Evolutionary conservation across 1,284 basidiomycete genomes (phyloP), one percentile per base, ranked within the genome.

Genomic region (Termitomyces sp.): DNA sequence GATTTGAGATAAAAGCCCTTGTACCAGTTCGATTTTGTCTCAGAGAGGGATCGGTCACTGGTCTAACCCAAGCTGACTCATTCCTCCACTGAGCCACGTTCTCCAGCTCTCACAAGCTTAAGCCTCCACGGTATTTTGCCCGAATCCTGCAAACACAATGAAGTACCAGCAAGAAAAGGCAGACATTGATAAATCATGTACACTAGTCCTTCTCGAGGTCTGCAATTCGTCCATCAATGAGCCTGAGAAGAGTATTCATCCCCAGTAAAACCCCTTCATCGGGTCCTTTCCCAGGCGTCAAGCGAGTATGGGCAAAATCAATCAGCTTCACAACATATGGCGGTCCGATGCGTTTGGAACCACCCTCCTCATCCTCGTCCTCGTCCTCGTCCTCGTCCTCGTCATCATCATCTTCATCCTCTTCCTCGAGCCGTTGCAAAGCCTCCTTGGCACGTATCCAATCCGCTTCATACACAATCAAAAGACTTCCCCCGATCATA

Each of bases 251-350:
- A 0, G 85, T 92, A 46, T 81, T 73, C 52, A 96, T 53, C 0
- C 93, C 94, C 17, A 76, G 69, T 56, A 95, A 67, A 5, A 94
- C 84, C 0, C 92, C 88, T 46, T 80, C 68, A 69, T 98, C 95
- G 0, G 86, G 83, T 1, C 94, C 95, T 63, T 85, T 68, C 0
- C 90, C 92, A 0, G 83, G 79, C 1, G 73, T 78, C 8, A 90
- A 62, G 34, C 79, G 75, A 3, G 93, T 90, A 70, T 98, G 96
- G 3, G 93, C 95, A 70, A 98, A 98, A 73, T 98, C 95, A 57
- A 98, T 98, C 59, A 97, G 71, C 57, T 86, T 87, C 54, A 96
- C 77, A 8, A 77, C 73, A 60, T 81, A 86, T 8, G 88, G 80
- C 13, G 81, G 78, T 6, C 79, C 76, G 2, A 66, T 64, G 46